Base-by-base conservation (phyloP, 1,284 basidiomycete genomes). In the Trichosporon faecale region DNA sequence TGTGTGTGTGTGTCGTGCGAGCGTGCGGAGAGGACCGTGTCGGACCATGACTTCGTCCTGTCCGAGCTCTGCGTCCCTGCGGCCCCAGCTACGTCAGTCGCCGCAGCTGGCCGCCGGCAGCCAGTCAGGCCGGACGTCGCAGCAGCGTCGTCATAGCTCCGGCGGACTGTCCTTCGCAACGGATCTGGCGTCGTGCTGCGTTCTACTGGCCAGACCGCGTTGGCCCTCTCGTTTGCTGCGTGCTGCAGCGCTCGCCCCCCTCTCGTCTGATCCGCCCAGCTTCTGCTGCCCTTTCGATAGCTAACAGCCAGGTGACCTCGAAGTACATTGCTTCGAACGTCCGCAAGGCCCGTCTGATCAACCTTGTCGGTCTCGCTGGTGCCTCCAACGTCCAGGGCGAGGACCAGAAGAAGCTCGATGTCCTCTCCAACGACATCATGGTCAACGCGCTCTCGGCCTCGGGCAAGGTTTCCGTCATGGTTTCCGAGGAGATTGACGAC, bases 381-480 rank as follows among this genome's bases (percentile, higher is more conserved):
- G 93, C 95, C 79, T 92, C 91, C 63, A 99, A 99, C 82, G 92
- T 97, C 14, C 94, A 97, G 84, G 97, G 97, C 65, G 97, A 99
- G 84, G 97, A 98, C 82, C 97, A 99, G 87, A 99, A 99, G 88
- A 99, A 99, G 86, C 88, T 99, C 69, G 96, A 98, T 81, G 91
- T 98, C 23, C 88, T 99, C 66, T 93, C 95, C 25, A 99, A 99
- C 84, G 95, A 99, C 83, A 99, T 99, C 88, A 99, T 99, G 97
- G 89, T 99, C 83, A 99, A 98, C 79, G 90, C 93, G 49, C 88
- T 98, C 60, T 88, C 92, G 46, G 94, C 95, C 2, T 95, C 93
- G 29, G 94, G 97, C 72, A 98, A 97, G 88, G 92, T 91, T 12
- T 91, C 95, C 21, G 95, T 99, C 33, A 91, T 99, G 77, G 95